These are phyloP conservation scores for Endoconidiophora laricicola DNA, from an alignment of 2,329 filamentous ascomycete species.

Conservation along the genomic window DNA sequence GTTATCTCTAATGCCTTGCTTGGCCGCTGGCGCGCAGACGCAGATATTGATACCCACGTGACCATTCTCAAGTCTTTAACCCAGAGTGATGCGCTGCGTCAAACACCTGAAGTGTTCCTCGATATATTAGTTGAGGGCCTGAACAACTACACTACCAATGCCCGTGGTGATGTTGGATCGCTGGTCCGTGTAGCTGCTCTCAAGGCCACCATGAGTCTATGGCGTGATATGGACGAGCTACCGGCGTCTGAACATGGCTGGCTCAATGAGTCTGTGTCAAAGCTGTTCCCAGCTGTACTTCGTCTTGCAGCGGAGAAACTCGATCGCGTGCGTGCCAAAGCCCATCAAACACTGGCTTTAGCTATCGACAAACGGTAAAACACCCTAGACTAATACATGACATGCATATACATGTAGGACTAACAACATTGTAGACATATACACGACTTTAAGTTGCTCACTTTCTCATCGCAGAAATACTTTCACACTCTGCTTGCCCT, in stretches of 20 bases:
- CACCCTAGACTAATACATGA: not conserved
- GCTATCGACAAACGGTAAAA: constrained; percentile 30
- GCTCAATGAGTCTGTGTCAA: constrained; percentile 19
- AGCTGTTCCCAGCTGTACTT: constrained; percentile 34
- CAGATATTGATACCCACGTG: constrained; percentile 34
- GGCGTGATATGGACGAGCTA: constrained; percentile 21
- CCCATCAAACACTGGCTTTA: constrained; percentile 36
- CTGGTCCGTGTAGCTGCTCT: constrained; percentile 69
- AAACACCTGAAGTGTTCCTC: constrained; percentile 26
- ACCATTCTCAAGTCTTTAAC: constrained; percentile 39
- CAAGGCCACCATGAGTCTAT: constrained; percentile 53
- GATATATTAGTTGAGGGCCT: constrained; percentile 40
- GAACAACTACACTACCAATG: constrained; percentile 81
- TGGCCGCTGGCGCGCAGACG: constrained; percentile 35
- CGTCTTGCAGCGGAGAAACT: constrained; percentile 76
- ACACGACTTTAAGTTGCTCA: constrained; percentile 22
- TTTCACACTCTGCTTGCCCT: constrained; percentile 38
- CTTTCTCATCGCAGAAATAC: constrained; percentile 43
- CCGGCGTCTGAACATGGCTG: constrained; percentile 15
- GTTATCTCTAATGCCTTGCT: constrained; percentile 30
- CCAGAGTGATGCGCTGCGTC: constrained; percentile 27
- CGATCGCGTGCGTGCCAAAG: constrained; percentile 62
- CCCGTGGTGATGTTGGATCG: constrained; percentile 79
- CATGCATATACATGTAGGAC: not conserved
- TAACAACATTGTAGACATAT: constrained; percentile 21